Evolutionary conservation across 768 basidiomycete species (phyloP), one percentile per base, ranked within the genome.

Genomic region (Leccinum barrowsii): DNA sequence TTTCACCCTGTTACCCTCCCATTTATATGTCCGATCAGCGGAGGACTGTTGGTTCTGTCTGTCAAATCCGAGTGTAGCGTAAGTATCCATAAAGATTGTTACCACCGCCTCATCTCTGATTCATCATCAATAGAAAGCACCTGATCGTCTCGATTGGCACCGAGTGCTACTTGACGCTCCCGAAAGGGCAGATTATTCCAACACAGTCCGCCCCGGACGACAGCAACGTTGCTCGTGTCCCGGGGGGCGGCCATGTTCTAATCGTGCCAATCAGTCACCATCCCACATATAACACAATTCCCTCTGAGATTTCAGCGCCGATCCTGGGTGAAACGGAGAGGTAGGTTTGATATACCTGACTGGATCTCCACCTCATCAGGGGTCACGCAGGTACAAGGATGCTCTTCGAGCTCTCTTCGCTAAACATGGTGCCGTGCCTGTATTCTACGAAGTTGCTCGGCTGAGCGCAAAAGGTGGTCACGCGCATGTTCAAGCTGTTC

Each of bases 41-140:
- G 90, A 90, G 56, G 91, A 94, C 71, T 98, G 96, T 73, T 98
- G 96, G 96, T 98, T 99, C 77, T 99, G 97, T 72, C 74, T 99
- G 54, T 95, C 93, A 44, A 98, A 98, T 69, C 95, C 96, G 1
- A 87, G 85, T 64, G 78, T 98, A 40, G 88, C 92, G 86, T 92
- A 68, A 62, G 89, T 80, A 22, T 40, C 35, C 2, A 52, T 53
- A 32, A 47, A 48, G 34, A 28, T 49, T n/a, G 19, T 6, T 1
- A 30, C 17, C 37, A 5, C 28, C 17, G 19, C 68, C 54, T 24
- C 51, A 15, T 68, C 54, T 24, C 53, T 62, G 34, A 63, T 50
- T 3, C 47, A 51, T 2, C 47, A 51, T 30, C 15, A 19, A 28
- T 61, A 95, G 92, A 58, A 99, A 98, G 76, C 92, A 98, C 67